These are phyloP conservation scores for Aristolochia contorta DNA, from an alignment of 164 flowering plant genomes.

Conservation along the genomic window DNA sequence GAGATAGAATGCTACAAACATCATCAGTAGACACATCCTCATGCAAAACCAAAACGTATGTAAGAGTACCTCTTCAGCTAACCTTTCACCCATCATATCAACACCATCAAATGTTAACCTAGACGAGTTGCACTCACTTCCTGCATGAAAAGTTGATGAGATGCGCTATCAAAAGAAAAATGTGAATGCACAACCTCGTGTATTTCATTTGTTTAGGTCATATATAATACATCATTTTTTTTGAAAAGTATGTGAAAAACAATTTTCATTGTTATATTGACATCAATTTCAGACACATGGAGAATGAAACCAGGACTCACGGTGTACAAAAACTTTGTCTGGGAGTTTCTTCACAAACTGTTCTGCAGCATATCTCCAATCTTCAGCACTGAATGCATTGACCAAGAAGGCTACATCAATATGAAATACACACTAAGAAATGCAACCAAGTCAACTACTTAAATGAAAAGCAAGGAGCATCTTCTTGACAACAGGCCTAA, in stretches of 20 bases:
- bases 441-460: no score
- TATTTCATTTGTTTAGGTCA: no score
- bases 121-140: slow-evolving; percentile 70
- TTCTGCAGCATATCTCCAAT: slow-evolving; percentile 89
- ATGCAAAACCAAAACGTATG: not conserved
- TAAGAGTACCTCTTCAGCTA: slow-evolving; percentile 74
- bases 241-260: no score
- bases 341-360: slow-evolving; percentile 85
- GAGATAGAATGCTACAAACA: no score
- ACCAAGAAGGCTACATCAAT: not conserved
- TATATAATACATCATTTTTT: no score
- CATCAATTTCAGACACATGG: not conserved
- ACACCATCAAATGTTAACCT: slow-evolving; percentile 90
- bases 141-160: slow-evolving; percentile 27
- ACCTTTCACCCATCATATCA: slow-evolving; percentile 82
- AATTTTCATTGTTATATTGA: not conserved
- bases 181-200: no score
- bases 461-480: no score
- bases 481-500: no score
- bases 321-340: slow-evolving; percentile 78
- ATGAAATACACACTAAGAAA: no score
- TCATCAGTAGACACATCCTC: not conserved
- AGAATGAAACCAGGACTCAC: slow-evolving; percentile 37
- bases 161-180: no score
- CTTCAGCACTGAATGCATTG: slow-evolving; percentile 45